Evolutionary conservation across 2,329 filamentous ascomycete genomes (phyloP), one percentile per base, ranked within the genome.

Genomic region (Fusarium luffae): DNA sequence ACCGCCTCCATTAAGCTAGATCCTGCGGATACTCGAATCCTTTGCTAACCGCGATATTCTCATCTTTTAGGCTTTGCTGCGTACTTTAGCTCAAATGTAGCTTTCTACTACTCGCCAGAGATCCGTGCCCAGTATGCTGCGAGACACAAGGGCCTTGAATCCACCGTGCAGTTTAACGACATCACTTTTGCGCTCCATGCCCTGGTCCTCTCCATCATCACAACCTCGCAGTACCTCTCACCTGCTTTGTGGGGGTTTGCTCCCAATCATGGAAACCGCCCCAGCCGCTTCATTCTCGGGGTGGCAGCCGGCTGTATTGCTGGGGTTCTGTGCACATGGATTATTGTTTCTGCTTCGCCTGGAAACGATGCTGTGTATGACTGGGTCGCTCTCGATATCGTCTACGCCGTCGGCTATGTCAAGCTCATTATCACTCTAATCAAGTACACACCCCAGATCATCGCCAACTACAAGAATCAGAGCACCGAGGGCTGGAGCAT

Each of bases 401-500:
- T 88, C 50, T 89, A 90, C 76, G 87, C 91, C 14, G 82, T 97
- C 32, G 93, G 93, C 43, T 97, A 97, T 77, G 90, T 97, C 77
- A 99, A 99, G 82, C 85, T 99, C 34, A 80, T 94, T 57, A 88
- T 97, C 70, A 97, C 95, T 0, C 82, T 98, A 27, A 87, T 97
- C 81, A 99, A 99, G 82, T 98, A 98, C 81, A 90, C 93, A 48
- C 96, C 96, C 7, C 94, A 97, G 83, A 89, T 92, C 40, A 85
- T 92, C 75, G 85, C 91, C 73, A 98, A 98, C 82, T 94, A 91
- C 78, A 89, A 90, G 74, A 93, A 95, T 75, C 88, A 91, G 77
- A 97, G 93, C 59, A 98, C 96, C 1, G 82, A 86, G 21, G 96
- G 96, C 40, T 98, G 95, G 94, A 92, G 89, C 74, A 98, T 98